A percentile compares a stretch with the other conserved stretches of the same genome.
Conservation (phyloP, 169 alveolate genomes). For the Eimeria acervulina region DNA sequence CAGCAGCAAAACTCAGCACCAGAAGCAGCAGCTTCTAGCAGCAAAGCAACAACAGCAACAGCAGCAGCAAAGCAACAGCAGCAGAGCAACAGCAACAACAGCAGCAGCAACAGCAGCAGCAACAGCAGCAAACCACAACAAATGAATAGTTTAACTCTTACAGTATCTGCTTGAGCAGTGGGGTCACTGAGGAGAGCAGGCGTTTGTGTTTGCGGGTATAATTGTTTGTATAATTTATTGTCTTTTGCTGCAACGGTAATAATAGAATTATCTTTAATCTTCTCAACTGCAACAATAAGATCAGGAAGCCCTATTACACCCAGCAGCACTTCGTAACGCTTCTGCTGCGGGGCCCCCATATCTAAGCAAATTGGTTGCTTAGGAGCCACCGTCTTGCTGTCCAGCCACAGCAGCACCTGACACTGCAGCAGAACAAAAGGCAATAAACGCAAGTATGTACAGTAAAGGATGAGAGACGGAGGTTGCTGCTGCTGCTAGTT, state of each 20-base stretch:
- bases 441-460: not conserved
- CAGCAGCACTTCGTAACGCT: constrained; percentile 76
- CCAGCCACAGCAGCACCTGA: constrained; percentile 89
- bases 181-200: no score
- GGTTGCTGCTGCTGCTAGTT: no score
- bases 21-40: no score
- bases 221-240: not conserved
- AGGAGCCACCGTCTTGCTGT: constrained; percentile 90
- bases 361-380: constrained; percentile 88
- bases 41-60: no score
- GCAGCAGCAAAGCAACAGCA: not conserved
- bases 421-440: constrained; percentile 33
- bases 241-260: constrained; percentile 78
- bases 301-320: constrained; percentile 66
- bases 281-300: constrained; percentile 82
- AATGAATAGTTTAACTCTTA: no score
- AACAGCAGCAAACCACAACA: no score
- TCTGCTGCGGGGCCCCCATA: constrained; percentile 82
- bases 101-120: not conserved
- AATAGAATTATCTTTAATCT: constrained; percentile 85
- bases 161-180: no score
- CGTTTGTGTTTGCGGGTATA: not conserved
- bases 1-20: no score
- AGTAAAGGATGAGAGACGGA: no score
- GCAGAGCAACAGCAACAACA: not conserved